Evolutionary conservation across 305 asterid genomes (phyloP).

Genomic region (Fraxinus sp.): DNA sequence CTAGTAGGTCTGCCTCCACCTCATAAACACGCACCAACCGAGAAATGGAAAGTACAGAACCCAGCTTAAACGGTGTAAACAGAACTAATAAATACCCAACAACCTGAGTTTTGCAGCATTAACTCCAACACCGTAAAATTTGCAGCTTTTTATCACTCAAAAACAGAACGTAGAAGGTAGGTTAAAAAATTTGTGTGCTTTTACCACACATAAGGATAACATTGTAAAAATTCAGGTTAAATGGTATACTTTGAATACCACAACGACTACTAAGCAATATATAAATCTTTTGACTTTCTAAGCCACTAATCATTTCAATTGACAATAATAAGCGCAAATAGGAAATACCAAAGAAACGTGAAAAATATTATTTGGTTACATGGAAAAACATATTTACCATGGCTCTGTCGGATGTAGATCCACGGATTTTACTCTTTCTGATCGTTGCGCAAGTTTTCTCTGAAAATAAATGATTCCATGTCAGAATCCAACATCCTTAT

Average conservation of each 20-base stretch:
- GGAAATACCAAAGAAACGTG: not conserved
- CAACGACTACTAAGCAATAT: not conserved
- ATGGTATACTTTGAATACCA: constrained; percentile 5
- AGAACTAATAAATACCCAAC: not conserved
- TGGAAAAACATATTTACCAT: constrained; percentile 50
- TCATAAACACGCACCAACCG: not conserved
- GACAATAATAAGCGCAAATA: constrained; percentile 6
- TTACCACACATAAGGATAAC: not conserved
- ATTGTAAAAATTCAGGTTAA: constrained; percentile 7
- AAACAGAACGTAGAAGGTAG: not conserved
- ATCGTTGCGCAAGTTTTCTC: constrained; percentile 92
- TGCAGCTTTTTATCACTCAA: not conserved
- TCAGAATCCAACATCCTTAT: constrained; percentile 22
- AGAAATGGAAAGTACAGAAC: not conserved
- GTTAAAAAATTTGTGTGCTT: not conserved
- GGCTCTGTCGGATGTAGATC: constrained; percentile 99
- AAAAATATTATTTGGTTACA: not conserved
- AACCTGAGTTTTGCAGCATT: not conserved
- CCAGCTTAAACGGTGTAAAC: constrained; percentile 4
- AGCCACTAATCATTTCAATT: constrained; percentile 7
- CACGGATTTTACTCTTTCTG: constrained; percentile 93
- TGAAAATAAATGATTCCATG: constrained; percentile 36
- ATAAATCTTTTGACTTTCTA: not conserved
- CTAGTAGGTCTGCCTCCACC: not conserved
- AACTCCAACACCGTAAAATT: not conserved